Base-by-base conservation (phyloP, 2,329 filamentous ascomycete genomes). In the Epichloe sp. region DNA sequence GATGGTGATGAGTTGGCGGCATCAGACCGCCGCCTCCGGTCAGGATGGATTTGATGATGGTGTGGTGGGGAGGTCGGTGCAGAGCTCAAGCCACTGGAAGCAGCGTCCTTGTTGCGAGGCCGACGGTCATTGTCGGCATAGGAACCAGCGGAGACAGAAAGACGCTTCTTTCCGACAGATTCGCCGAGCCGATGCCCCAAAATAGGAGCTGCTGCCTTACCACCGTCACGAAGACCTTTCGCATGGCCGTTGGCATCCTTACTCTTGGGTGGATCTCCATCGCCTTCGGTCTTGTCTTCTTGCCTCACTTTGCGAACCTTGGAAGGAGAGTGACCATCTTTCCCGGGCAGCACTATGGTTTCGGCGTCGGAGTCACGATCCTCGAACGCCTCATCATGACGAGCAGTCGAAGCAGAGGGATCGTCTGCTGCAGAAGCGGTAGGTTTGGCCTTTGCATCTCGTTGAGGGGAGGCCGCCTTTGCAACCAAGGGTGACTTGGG, bases 321-420 rank as follows among this genome's bases (percentile, higher is more conserved):
- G 53, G 79, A 78, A 0, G 1, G 80, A 23, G 80, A 83, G 59
- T 79, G 71, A 40, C 78, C 79, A 62, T 83, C 77, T 61, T 83
- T 84, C 31, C 79, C 79, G 11, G 80, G 75, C 36, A 85, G 65
- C 37, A 86, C 82, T 55, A 86, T 83, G 14, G 83, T 86, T 67
- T 86, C 83, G 47, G 83, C 82, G 61, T 86, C 83, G 1, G 83
- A 86, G 59, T 83, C 80, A 60, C 75, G 80, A 53, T 82, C 81
- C 52, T 69, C 69, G 21, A 63, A 64, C 50, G 59, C 65, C 51
- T 76, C 71, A 48, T 66, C 61, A 19, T 66, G 60, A 48, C 52
- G 56, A 17, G 57, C 49, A 14, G 51, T 48, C 31, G 49, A 48
- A n/a, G 54, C 42, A 31, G 43, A 48, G 49, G 44, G 44, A 14